Conservation (phyloP, 768 basidiomycete species). For the Kwoniella heveanensis region DNA sequence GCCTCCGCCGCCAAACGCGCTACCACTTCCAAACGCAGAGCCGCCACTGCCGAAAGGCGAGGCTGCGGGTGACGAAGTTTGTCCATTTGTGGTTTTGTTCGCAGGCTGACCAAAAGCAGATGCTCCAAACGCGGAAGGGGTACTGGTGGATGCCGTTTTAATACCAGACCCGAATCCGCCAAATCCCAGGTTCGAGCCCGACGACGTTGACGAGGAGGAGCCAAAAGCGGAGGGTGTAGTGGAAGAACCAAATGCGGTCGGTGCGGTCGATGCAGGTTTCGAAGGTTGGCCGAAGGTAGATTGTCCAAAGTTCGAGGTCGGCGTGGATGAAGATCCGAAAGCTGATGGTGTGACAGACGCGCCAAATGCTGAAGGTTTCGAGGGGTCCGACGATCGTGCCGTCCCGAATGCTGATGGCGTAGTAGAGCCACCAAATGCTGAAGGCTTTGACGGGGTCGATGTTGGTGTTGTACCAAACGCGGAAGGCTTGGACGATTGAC, state of each 20-base stretch:
- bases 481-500: too few species aligned
- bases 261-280: conserved; percentile 16
- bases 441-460: conserved; percentile 25
- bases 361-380: conserved; percentile 54
- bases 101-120: conserved; percentile 40
- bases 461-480: neutral
- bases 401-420: conserved; percentile 16
- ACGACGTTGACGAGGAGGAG: conserved; percentile 7
- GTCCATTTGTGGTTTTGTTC: neutral
- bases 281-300: conserved; percentile 58
- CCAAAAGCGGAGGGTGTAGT: conserved; percentile 43
- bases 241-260: conserved; percentile 32
- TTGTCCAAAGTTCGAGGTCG: conserved; percentile 45
- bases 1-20: conserved; percentile 30
- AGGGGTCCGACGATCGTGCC: neutral
- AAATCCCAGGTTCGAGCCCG: conserved; percentile 54
- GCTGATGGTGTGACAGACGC: conserved; percentile 21
- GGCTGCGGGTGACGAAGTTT: conserved; percentile 4
- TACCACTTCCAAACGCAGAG: conserved; percentile 27
- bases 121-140: neutral
- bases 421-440: conserved; percentile 19
- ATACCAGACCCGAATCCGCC: conserved; percentile 16
- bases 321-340: conserved; percentile 49
- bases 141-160: neutral
- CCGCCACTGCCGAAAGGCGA: conserved; percentile 26